Percentiles rank a stretch among this genome's conserved stretches.
phyloP scores from a whole-genome alignment of 768 basidiomycete genomes.

The Coprinopsis sp. region DNA sequence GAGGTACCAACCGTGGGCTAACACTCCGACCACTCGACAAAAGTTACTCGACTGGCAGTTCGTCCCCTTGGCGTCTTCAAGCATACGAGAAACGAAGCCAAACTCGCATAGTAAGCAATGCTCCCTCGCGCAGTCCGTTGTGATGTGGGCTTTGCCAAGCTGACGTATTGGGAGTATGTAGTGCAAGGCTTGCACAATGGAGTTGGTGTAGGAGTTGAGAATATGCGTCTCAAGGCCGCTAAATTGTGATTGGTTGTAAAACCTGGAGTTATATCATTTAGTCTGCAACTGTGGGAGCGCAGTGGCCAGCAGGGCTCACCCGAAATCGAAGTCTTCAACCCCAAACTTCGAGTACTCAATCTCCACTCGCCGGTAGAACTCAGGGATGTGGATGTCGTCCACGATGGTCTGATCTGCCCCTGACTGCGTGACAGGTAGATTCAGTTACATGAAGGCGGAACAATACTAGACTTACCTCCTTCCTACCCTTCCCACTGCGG shows the following conservation, averaged over 20 bases:
- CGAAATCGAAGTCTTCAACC: constrained; percentile 98
- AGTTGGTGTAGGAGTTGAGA: constrained; percentile 93
- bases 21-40: constrained; percentile 85
- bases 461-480: constrained; percentile 36
- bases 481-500: constrained; percentile 68
- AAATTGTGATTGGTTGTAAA: constrained; percentile 87
- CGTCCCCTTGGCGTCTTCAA: constrained; percentile 88
- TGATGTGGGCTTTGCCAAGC: constrained; percentile 89
- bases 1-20: constrained; percentile 65
- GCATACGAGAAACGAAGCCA: constrained; percentile 91
- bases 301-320: constrained; percentile 40
- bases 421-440: constrained; percentile 19
- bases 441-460: not conserved
- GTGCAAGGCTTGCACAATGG: constrained; percentile 86
- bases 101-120: constrained; percentile 94
- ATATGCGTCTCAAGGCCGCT: constrained; percentile 97
- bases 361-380: constrained; percentile 85
- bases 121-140: constrained; percentile 81
- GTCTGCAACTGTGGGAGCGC: not conserved
- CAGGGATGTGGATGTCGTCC: constrained; percentile 62
- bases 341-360: constrained; percentile 99
- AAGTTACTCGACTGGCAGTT: constrained; percentile 98
- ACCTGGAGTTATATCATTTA: constrained; percentile 40
- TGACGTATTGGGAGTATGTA: constrained; percentile 72
- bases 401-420: constrained; percentile 51